phyloP scores from a whole-genome alignment of 1,284 basidiomycete species.

The Ceratobasidium sp. region DNA sequence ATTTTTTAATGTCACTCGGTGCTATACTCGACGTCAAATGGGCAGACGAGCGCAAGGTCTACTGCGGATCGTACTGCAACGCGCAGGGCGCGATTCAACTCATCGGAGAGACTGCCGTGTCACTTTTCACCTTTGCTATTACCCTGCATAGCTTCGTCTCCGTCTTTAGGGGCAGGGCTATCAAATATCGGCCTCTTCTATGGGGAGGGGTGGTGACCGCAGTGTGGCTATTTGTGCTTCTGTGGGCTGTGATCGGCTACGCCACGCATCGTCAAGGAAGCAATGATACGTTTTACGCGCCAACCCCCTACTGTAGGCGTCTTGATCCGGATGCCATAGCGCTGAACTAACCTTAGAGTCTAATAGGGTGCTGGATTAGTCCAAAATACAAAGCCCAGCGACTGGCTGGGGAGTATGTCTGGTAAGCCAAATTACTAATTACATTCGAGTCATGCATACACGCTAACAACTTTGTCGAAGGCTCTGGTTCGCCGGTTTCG shows the following conservation, averaged over 20 bases:
- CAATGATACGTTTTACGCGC: slow-evolving; percentile 43
- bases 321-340: neutral
- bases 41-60: slow-evolving; percentile 40
- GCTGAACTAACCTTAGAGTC: neutral
- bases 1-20: slow-evolving; percentile 47
- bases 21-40: slow-evolving; percentile 45
- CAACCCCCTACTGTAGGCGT: slow-evolving; percentile 42
- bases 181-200: slow-evolving; percentile 19
- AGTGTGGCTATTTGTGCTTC: slow-evolving; percentile 45
- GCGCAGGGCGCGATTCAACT: slow-evolving; percentile 47
- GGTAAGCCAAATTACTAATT: neutral
- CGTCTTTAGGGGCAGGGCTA: slow-evolving; percentile 42
- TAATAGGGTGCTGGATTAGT: slow-evolving; percentile 44
- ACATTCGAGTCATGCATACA: neutral
- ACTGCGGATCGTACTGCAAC: slow-evolving; percentile 46
- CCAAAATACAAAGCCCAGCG: slow-evolving; percentile 26
- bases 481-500: slow-evolving; percentile 45
- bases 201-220: slow-evolving; percentile 33
- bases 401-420: slow-evolving; percentile 37
- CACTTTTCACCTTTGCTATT: slow-evolving; percentile 45
- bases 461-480: slow-evolving; percentile 4
- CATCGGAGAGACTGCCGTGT: slow-evolving; percentile 47
- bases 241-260: slow-evolving; percentile 43
- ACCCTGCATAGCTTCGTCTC: slow-evolving; percentile 47
- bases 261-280: slow-evolving; percentile 9